A percentile compares a stretch with the other conserved stretches of the same genome.
phyloP scores from a whole-genome alignment of 345 rosid species.

The Brassica cretica region DNA sequence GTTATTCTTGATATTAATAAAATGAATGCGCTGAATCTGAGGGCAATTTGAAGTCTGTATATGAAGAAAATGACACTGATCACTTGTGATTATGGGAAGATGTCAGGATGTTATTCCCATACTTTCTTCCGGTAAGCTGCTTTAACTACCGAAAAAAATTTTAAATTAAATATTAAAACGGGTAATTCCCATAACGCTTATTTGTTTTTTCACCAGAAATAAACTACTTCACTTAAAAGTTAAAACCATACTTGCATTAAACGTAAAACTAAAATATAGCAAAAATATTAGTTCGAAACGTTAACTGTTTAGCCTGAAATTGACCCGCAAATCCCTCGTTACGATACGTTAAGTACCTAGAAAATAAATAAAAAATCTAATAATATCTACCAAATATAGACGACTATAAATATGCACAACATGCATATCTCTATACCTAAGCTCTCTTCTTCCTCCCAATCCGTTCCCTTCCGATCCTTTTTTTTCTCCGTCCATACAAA shows the following conservation, averaged over 20 bases:
- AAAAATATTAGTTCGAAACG: background rate
- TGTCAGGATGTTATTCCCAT: background rate
- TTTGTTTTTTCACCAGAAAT: background rate
- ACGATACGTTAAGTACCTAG: background rate
- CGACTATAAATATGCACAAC: constrained; percentile 12
- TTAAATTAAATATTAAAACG: background rate
- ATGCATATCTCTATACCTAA: constrained; percentile 9
- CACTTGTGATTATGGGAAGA: background rate
- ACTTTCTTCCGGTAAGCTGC: background rate
- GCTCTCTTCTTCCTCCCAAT: constrained; percentile 6
- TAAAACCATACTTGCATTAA: background rate
- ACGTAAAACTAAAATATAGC: background rate
- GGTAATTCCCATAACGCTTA: background rate
- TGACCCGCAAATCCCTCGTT: constrained; percentile 23
- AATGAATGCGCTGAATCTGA: background rate
- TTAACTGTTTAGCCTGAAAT: constrained; percentile 11
- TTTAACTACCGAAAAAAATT: background rate
- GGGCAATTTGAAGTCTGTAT: background rate
- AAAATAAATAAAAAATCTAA: background rate
- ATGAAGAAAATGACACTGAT: background rate
- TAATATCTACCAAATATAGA: constrained; percentile 17
- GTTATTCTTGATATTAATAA: background rate
- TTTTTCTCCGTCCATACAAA: constrained; percentile 23
- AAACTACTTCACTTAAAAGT: background rate
- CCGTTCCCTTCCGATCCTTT: constrained; percentile 3